Conservation (phyloP, 441 rosid genomes). For the Raphanus hybrid region DNA sequence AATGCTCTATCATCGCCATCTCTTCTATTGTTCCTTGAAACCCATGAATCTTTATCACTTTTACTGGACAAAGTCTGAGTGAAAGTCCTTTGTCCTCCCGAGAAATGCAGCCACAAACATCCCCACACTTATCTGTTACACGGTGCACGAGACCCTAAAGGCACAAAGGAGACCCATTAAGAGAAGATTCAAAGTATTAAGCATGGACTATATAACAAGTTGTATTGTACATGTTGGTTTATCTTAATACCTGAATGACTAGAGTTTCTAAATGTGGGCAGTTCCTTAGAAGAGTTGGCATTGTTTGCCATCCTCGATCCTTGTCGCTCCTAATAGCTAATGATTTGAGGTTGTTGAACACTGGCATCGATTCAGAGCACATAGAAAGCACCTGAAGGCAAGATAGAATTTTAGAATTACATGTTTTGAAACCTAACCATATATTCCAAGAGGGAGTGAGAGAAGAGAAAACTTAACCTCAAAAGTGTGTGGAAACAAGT, state of each 20-base stretch:
- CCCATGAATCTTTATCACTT: too few relatives aligned
- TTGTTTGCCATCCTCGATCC: conserved; percentile 12
- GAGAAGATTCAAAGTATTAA: neutral
- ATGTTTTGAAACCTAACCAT: too few relatives aligned
- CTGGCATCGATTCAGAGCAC: neutral
- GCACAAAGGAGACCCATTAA: neutral
- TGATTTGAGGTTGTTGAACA: conserved; percentile 14
- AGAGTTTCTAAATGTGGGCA: conserved; percentile 23
- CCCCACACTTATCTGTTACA: too few relatives aligned
- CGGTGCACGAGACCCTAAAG: too few relatives aligned
- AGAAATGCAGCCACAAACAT: too few relatives aligned
- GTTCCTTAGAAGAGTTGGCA: conserved; percentile 22
- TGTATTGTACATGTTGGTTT: too few relatives aligned
- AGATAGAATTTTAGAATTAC: neutral
- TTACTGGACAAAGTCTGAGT: too few relatives aligned
- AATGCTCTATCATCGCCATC: conserved; percentile 8
- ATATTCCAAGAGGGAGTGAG: too few relatives aligned
- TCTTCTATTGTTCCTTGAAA: too few relatives aligned
- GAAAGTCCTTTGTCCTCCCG: too few relatives aligned
- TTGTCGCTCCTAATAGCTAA: neutral
- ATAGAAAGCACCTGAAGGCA: neutral
- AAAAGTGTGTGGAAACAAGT: neutral
- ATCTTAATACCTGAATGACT: neutral
- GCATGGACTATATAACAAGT: too few relatives aligned
- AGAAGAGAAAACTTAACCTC: conserved; percentile 16